Conservation (phyloP, 768 basidiomycete species). For the Boletus reticuloceps region DNA sequence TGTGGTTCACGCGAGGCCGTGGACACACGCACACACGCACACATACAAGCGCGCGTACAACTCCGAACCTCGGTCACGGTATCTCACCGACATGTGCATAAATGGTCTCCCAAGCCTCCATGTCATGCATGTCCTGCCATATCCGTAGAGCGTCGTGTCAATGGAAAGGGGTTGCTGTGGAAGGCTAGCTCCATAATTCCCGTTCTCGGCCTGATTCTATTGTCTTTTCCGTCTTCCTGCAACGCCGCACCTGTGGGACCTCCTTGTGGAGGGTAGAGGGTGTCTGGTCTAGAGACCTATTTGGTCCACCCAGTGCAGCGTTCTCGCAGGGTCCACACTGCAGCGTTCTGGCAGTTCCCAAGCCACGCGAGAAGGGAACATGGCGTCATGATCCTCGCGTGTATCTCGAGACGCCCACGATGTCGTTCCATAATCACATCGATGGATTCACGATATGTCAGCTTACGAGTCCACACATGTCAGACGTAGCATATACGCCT, state of each 20-base stretch:
- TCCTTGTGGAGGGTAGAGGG: constrained; percentile 19
- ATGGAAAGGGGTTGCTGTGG: constrained; percentile 22
- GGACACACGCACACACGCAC: neutral
- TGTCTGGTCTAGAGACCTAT: neutral
- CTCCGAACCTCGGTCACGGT: constrained; percentile 1
- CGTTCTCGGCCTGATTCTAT: constrained; percentile 11
- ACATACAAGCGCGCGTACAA: neutral
- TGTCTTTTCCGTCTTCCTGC: neutral
- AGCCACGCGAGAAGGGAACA: neutral
- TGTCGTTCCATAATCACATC: constrained; percentile 16
- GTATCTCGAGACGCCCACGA: constrained; percentile 1
- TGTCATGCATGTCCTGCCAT: constrained; percentile 3
- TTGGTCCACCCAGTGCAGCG: neutral
- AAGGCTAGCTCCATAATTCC: constrained; percentile 11
- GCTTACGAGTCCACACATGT: neutral
- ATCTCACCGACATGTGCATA: constrained; percentile 2
- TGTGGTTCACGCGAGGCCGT: constrained; percentile 7
- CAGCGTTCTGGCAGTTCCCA: too few relatives aligned
- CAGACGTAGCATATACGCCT: neutral
- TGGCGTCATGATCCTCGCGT: constrained; percentile 13
- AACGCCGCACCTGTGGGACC: constrained; percentile 5
- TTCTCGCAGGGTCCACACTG: too few relatives aligned
- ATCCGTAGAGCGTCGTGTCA: constrained; percentile 13
- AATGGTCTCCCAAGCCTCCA: neutral
- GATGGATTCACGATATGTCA: constrained; percentile 16